A percentile compares a stretch with the other conserved stretches of the same genome.
These are phyloP conservation scores for Melaleuca quinquenervia DNA, from an alignment of 345 rosid genomes.

Conservation along the genomic window DNA sequence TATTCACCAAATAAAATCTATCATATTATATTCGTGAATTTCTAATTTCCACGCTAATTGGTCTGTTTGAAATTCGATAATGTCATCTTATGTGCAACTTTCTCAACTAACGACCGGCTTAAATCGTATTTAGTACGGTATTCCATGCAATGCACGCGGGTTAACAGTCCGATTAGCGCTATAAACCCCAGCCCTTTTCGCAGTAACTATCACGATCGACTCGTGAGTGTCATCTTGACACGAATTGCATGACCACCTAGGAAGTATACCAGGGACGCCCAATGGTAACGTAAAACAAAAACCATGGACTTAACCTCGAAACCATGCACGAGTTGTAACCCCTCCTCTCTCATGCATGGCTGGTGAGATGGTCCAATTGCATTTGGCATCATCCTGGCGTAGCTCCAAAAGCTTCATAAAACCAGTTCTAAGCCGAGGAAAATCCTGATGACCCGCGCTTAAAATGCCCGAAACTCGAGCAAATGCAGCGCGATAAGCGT, in stretches of 20 bases:
- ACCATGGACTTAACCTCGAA: not conserved
- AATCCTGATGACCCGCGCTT: not conserved
- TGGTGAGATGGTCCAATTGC: not conserved
- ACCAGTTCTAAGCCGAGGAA: not conserved
- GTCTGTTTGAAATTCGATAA: not conserved
- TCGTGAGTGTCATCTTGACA: not conserved
- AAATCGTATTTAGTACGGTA: not conserved
- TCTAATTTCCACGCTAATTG: not conserved
- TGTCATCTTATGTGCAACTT: not conserved
- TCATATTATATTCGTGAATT: not conserved
- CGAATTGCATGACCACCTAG: not conserved
- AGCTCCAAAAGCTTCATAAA: not conserved
- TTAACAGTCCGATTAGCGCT: not conserved
- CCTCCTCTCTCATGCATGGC: not conserved
- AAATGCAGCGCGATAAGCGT: not conserved
- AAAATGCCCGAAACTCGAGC: not conserved
- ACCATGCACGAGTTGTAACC: not conserved
- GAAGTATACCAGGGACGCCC: not conserved
- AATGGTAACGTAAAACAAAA: not conserved
- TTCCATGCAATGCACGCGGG: not conserved
- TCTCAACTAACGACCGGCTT: not conserved
- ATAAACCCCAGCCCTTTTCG: not conserved
- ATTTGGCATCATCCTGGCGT: not conserved
- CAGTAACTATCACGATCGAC: not conserved
- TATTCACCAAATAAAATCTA: not conserved